Evolutionary conservation across 2,329 filamentous ascomycete species (phyloP).

Genomic region (Colletotrichum karsti): DNA sequence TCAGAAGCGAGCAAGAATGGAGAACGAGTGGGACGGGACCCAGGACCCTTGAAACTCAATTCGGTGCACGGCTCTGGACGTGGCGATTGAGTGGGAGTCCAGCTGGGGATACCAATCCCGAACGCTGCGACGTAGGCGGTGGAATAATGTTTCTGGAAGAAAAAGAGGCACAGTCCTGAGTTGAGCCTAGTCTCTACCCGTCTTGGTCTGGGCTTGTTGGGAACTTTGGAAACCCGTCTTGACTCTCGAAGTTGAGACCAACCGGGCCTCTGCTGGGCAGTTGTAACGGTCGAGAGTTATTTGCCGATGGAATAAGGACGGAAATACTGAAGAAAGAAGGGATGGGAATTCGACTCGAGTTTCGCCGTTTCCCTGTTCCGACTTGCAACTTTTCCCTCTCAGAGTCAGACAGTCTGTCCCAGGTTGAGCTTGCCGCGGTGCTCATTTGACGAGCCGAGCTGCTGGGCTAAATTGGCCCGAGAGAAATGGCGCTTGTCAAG

Average conservation of each 20-base stretch:
- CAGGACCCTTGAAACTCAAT: constrained; percentile 30
- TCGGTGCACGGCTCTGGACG: constrained; percentile 1
- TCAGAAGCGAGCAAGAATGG: constrained; percentile 13
- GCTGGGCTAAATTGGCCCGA: constrained; percentile 7
- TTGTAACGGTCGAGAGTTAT: not conserved
- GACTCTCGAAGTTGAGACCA: not conserved
- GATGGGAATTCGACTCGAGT: not conserved
- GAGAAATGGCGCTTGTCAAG: constrained; percentile 19
- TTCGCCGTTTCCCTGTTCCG: not conserved
- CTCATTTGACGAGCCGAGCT: constrained; percentile 20
- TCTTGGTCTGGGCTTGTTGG: not conserved
- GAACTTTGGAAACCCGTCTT: not conserved
- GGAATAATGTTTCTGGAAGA: constrained; percentile 23
- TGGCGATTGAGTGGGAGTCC: not conserved
- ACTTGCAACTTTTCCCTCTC: not conserved
- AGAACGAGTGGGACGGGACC: constrained; percentile 22
- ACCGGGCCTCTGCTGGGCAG: not conserved
- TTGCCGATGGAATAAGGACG: not conserved
- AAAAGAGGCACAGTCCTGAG: not conserved
- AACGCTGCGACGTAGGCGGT: not conserved
- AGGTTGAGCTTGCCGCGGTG: not conserved
- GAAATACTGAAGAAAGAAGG: not conserved
- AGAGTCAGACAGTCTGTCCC: not conserved
- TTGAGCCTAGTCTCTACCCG: not conserved
- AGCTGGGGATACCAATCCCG: not conserved